Percentiles rank a stretch among this genome's conserved stretches.
Conservation (phyloP, 2,329 filamentous ascomycete genomes). For the Neospermospora avenae region DNA sequence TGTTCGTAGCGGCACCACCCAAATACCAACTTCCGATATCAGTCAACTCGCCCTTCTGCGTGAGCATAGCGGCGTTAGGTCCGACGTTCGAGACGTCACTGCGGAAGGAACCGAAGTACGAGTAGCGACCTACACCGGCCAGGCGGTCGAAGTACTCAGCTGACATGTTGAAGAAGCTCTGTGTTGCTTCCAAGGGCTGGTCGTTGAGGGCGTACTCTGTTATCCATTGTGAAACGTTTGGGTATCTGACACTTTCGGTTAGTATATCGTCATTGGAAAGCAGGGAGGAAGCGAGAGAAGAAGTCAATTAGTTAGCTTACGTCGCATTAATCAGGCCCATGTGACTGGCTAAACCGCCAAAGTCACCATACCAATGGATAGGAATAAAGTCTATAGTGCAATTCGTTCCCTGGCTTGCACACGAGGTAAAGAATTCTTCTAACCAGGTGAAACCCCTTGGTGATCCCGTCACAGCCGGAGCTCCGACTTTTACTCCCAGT, state of each 20-base stretch:
- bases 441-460: slow-evolving; percentile 64
- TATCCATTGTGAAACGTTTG: slow-evolving; percentile 65
- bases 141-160: slow-evolving; percentile 64
- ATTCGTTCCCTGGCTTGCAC: slow-evolving; percentile 48
- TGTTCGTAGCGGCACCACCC: slow-evolving; percentile 44
- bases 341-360: slow-evolving; percentile 37
- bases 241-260: slow-evolving; percentile 41
- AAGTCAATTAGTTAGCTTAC: slow-evolving; percentile 28
- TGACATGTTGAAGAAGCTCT: slow-evolving; percentile 66
- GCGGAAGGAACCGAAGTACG: slow-evolving; percentile 64
- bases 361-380: slow-evolving; percentile 65
- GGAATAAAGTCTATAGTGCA: slow-evolving; percentile 63
- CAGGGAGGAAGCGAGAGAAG: not conserved
- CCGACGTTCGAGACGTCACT: slow-evolving; percentile 70
- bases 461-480: slow-evolving; percentile 67
- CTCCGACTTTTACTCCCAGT: slow-evolving; percentile 63
- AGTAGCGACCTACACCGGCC: slow-evolving; percentile 63
- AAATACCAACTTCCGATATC: slow-evolving; percentile 77
- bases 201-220: slow-evolving; percentile 69
- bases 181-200: slow-evolving; percentile 52
- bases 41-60: slow-evolving; percentile 64
- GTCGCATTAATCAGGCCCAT: slow-evolving; percentile 33
- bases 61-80: slow-evolving; percentile 68
- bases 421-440: slow-evolving; percentile 60
- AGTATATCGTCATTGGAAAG: not conserved